Evolutionary conservation across 257 asterid genomes (phyloP).

Genomic region (Penstemon davidsonii): DNA sequence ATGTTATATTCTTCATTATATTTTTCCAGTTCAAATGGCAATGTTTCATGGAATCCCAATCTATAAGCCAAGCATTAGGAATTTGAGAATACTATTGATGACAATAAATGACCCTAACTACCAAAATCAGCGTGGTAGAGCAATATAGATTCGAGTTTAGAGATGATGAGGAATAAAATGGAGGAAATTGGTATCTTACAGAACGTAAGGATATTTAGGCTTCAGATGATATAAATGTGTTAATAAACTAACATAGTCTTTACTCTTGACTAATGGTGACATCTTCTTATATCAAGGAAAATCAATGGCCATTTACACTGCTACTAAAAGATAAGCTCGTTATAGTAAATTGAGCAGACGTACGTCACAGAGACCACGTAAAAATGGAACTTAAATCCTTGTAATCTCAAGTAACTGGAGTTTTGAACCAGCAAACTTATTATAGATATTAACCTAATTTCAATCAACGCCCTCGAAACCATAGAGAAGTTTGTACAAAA

Average conservation of each 20-base stretch:
- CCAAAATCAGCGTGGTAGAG: background rate
- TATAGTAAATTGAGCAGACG: background rate
- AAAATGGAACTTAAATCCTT: background rate
- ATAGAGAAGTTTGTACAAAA: background rate
- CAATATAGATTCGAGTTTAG: too few species aligned
- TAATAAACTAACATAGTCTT: too few species aligned
- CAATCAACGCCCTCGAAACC: background rate
- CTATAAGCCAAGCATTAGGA: background rate
- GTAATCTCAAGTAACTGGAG: background rate
- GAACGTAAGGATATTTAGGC: too few species aligned
- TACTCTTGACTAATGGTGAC: too few species aligned
- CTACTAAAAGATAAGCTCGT: background rate
- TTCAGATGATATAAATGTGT: too few species aligned
- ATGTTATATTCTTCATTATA: background rate
- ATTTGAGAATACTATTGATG: background rate
- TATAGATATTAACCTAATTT: background rate
- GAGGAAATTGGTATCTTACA: too few species aligned
- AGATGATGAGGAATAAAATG: too few species aligned
- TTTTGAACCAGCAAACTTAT: background rate
- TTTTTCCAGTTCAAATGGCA: background rate
- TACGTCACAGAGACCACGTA: background rate
- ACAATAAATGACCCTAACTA: background rate
- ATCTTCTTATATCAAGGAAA: background rate
- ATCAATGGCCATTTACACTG: background rate
- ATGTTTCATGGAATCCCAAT: background rate